Base-by-base conservation (phyloP, 331 rosid species). In the Arachis monticola region DNA sequence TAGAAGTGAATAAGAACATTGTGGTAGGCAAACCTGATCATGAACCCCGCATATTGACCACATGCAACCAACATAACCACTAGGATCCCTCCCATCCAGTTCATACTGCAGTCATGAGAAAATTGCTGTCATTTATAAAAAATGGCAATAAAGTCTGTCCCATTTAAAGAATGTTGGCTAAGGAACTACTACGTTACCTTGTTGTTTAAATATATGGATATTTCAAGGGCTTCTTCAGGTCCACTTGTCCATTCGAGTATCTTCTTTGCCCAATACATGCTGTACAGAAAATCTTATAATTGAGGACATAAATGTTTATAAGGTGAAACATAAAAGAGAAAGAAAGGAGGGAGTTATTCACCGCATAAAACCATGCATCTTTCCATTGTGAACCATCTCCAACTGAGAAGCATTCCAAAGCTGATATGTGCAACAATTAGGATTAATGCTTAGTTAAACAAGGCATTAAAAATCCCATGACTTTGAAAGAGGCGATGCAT, bases 341-440 rank as follows among this genome's bases (percentile, higher is more conserved):
- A 35, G 40, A 35, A 35, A 35, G 5, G 4, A 35, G 5, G 40
- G 40, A 35, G 81, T 77, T 74, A 74, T 87, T 78, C 60, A 85
- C 98, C 98, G 76, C 98, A 93, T 91, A 84, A 83, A 93, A 73
- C 99, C 99, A 67, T 94, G 99, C 96, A 94, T 94, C 87, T 94
- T 94, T 81, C 99, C 97, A 53, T 82, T 59, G 84, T 78, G 40
- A 73, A 90, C 96, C 99, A 91, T 90, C 95, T 94, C 99, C 82
- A 86, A 72, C 75, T 94, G 99, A 73, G 97, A 90, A 75, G 97
- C 99, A 85, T 94, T 94, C 99, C 99, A 94, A 41, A 94, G 99
- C 99, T 92, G 93, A 61, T 53, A 70, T 47, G 60, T 67, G 68
- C 64, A 72, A 55, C 32, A 76, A 60, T 2, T 67, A 68, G 41